Base-by-base conservation (phyloP, 2,329 filamentous ascomycete genomes). In the Neurospora crassa region DNA sequence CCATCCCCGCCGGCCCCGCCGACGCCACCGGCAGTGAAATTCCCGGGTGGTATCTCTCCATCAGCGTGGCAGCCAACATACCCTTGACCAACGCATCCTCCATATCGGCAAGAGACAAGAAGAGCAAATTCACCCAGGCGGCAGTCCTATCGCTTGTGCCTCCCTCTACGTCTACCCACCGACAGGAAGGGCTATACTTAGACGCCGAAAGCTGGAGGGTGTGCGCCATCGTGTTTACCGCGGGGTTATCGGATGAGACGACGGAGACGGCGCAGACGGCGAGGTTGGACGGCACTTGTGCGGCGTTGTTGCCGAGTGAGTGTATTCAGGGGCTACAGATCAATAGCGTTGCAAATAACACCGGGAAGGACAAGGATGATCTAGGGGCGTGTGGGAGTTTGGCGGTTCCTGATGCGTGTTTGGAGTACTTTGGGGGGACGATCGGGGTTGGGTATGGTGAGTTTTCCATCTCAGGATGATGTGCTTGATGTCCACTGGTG, bases 271-370 rank as follows among this genome's bases (percentile, higher is more conserved):
- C 24, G n/a, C 43, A 29, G 5, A 43, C 12, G 1, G 40, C 16
- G 14, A n/a, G 24, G 11, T 0, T 43, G 18, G 69, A 71, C 41
- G 73, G 70, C 6, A 70, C 43, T 12, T 75, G 73, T 37, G 29
- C 37, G 14, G 37, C 12, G 1, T 34, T 69, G 11, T 29, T 75
- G 42, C 70, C 71, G 0, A 68, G 71, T 10, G 72, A 67, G 3
- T 75, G 74, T 18, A 72, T 74, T 41, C 67, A 68, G 16, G 53
- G 71, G 68, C 14, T 75, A 40, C 73, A 75, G 68, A 70, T 68
- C 1, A 70, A 70, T n/a, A 69, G 70, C 5, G 70, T 73, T 16
- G 68, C 70, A 5, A 43, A 42, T 4, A 70, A 40, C 2, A 42
- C 16, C 7, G 71, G 53, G 4, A 68, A 34, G 16, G 45, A 47